These are phyloP conservation scores for Clathrospora elynae DNA, from an alignment of 2,329 filamentous ascomycete genomes.

Conservation along the genomic window DNA sequence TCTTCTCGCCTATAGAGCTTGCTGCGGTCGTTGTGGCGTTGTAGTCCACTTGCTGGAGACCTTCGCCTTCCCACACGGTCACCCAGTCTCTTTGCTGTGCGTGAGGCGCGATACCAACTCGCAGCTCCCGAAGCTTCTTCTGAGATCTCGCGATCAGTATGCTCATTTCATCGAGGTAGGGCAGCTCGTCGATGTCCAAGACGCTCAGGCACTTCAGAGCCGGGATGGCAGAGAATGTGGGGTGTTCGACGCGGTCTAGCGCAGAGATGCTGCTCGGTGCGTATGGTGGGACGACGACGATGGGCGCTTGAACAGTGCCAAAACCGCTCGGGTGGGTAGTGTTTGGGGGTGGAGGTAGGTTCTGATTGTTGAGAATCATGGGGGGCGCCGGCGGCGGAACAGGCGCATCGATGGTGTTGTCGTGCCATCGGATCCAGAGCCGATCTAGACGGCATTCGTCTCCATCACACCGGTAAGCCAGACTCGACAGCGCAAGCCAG, in stretches of 20 bases:
- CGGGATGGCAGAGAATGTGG: slow-evolving; percentile 78
- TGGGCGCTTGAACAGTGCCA: slow-evolving; percentile 39
- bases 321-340: slow-evolving; percentile 44
- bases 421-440: slow-evolving; percentile 83
- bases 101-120: slow-evolving; percentile 70
- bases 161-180: slow-evolving; percentile 82
- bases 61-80: slow-evolving; percentile 65
- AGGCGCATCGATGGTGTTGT: slow-evolving; percentile 63
- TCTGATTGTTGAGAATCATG: slow-evolving; percentile 47
- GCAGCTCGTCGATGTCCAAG: slow-evolving; percentile 80
- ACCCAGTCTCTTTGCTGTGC: slow-evolving; percentile 61
- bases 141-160: slow-evolving; percentile 74
- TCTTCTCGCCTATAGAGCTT: slow-evolving; percentile 61
- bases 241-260: slow-evolving; percentile 69
- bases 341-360: slow-evolving; percentile 47
- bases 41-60: slow-evolving; percentile 68
- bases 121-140: slow-evolving; percentile 69
- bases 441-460: slow-evolving; percentile 70
- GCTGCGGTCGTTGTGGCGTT: slow-evolving; percentile 59
- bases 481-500: slow-evolving; percentile 76
- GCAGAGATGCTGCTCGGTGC: slow-evolving; percentile 34
- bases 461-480: slow-evolving; percentile 65
- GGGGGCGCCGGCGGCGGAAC: slow-evolving; percentile 45
- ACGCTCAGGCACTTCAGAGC: slow-evolving; percentile 76
- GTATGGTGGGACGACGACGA: slow-evolving; percentile 40